Conservation (phyloP, 768 basidiomycete species). For the Boletus reticuloceps region DNA sequence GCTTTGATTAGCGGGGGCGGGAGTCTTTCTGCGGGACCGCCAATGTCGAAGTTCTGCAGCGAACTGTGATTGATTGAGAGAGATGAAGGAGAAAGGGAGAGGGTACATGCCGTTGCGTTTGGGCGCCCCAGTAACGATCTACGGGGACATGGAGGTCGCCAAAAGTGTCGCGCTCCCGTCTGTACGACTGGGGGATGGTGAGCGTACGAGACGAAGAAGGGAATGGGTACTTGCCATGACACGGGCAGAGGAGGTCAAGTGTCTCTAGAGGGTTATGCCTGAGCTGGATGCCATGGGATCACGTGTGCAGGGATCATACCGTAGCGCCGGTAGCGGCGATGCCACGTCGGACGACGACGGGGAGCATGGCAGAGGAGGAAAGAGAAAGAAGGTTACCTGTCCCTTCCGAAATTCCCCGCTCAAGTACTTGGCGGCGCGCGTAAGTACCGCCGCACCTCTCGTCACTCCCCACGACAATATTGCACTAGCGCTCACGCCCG, state of each 20-base stretch:
- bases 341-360: constrained; percentile 14
- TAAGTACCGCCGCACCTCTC: too few relatives aligned
- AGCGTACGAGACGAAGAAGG: not conserved
- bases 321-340: not conserved
- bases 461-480: not conserved
- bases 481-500: too few relatives aligned
- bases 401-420: constrained; percentile 12
- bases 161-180: constrained; percentile 91
- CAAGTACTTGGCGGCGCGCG: too few relatives aligned
- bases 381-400: not conserved
- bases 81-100: not conserved
- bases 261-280: not conserved
- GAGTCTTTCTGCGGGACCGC: constrained; percentile 89
- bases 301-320: constrained; percentile 19
- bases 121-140: constrained; percentile 95
- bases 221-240: constrained; percentile 33
- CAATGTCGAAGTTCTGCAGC: constrained; percentile 97
- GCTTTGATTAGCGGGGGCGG: constrained; percentile 97
- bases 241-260: constrained; percentile 31
- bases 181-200: constrained; percentile 46
- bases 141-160: constrained; percentile 89
- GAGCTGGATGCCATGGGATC: constrained; percentile 9
- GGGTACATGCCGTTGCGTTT: constrained; percentile 79
- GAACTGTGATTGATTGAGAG: constrained; percentile 50
- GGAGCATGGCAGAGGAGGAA: constrained; percentile 8